Percentiles rank a stretch among this genome's conserved stretches.
Conservation (phyloP, 1,284 basidiomycete genomes). For the Irpex rosettiformis region DNA sequence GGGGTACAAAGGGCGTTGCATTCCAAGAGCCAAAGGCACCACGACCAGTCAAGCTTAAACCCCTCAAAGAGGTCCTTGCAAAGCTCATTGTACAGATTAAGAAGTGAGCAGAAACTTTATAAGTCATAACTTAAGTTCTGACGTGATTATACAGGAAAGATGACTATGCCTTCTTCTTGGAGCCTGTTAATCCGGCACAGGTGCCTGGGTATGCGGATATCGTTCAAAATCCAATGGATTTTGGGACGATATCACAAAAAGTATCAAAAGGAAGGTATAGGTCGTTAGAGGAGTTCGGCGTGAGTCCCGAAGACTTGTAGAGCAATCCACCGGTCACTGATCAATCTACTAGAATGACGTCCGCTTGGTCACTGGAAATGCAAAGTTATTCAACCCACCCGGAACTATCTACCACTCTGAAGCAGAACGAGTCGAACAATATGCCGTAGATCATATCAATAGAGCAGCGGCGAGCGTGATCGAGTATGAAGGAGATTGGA, state of each 20-base stretch:
- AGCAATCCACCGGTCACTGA: background rate
- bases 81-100: conserved; percentile 70
- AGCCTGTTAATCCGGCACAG: conserved; percentile 61
- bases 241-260: conserved; percentile 74
- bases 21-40: conserved; percentile 30
- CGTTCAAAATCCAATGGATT: conserved; percentile 77
- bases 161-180: conserved; percentile 81
- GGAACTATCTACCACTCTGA: conserved; percentile 70
- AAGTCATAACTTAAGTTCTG: conserved; percentile 1
- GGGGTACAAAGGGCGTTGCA: conserved; percentile 19
- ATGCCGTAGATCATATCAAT: conserved; percentile 67
- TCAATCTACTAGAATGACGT: conserved; percentile 53
- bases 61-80: conserved; percentile 63
- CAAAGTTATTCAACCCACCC: conserved; percentile 70
- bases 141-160: conserved; percentile 56
- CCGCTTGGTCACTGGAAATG: conserved; percentile 67
- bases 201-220: conserved; percentile 70
- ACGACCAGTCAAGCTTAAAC: conserved; percentile 69
- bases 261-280: conserved; percentile 64
- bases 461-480: conserved; percentile 69
- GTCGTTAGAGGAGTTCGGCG: conserved; percentile 73
- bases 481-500: conserved; percentile 79
- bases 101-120: conserved; percentile 44
- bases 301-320: conserved; percentile 32
- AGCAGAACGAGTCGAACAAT: conserved; percentile 64